A percentile compares a stretch with the other conserved stretches of the same genome.
These are phyloP conservation scores for Halophytophthora polymorphica DNA, from an alignment of 352 stramenopile species.

Conservation along the genomic window DNA sequence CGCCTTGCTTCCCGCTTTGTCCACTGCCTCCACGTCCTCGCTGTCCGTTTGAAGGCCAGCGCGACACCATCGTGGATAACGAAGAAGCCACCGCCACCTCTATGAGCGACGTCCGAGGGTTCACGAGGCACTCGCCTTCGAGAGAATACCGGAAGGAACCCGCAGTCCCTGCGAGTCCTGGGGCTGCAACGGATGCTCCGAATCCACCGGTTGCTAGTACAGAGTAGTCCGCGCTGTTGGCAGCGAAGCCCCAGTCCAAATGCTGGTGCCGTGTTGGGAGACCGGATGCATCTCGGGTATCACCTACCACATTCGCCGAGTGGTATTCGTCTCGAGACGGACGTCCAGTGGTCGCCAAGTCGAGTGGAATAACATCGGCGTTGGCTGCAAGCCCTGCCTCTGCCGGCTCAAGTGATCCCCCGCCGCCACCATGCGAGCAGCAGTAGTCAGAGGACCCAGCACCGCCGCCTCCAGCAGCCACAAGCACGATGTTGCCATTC, in stretches of 20 bases:
- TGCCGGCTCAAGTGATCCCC: conserved; percentile 37
- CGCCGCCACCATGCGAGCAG: conserved; percentile 69
- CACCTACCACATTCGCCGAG: conserved; percentile 45
- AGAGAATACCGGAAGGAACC: conserved; percentile 48
- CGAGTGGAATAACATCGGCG: conserved; percentile 34
- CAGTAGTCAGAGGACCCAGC: conserved; percentile 73
- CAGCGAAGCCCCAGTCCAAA: conserved; percentile 54
- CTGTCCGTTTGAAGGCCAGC: conserved; percentile 38
- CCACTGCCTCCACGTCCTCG: conserved; percentile 46
- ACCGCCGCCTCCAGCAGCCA: conserved; percentile 70
- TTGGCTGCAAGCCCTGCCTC: conserved; percentile 41
- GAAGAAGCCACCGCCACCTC: conserved; percentile 27
- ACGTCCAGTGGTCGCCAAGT: conserved; percentile 25
- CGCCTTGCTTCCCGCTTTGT: conserved; percentile 70
- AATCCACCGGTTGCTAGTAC: conserved; percentile 47
- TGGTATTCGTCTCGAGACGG: conserved; percentile 51
- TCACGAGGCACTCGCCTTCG: conserved; percentile 37
- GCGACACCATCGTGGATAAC: conserved; percentile 16
- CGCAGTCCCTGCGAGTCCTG: conserved; percentile 34
- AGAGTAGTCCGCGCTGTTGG: conserved; percentile 41
- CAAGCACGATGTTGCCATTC: conserved; percentile 43
- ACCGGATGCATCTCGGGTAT: conserved; percentile 41
- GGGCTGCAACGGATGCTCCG: conserved; percentile 22
- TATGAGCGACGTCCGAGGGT: conserved; percentile 24
- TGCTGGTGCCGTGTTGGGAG: conserved; percentile 43